These are phyloP conservation scores for Colletotrichum godetiae DNA, from an alignment of 2,329 filamentous ascomycete species.

Conservation along the genomic window DNA sequence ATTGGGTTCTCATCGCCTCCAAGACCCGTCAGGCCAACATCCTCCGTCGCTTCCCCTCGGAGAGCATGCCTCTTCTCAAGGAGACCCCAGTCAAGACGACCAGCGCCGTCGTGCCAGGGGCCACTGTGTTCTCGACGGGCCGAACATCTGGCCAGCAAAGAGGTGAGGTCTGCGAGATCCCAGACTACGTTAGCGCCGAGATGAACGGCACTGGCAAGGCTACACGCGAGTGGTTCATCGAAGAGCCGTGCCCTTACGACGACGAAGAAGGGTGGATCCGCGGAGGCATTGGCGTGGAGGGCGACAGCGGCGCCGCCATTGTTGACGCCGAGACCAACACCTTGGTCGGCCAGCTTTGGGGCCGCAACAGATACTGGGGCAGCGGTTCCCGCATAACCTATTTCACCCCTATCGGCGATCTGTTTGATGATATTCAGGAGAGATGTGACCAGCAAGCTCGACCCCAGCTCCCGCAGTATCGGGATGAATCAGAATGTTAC, in stretches of 20 bases:
- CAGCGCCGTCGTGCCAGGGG: slow-evolving; percentile 47
- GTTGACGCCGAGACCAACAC: slow-evolving; percentile 52
- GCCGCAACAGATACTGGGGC: slow-evolving; percentile 55
- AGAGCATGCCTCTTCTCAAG: slow-evolving; percentile 43
- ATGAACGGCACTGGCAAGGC: slow-evolving; percentile 54
- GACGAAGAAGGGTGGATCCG: slow-evolving; percentile 57
- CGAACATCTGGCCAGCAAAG: slow-evolving; percentile 56
- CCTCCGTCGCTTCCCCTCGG: slow-evolving; percentile 52
- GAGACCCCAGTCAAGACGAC: slow-evolving; percentile 48
- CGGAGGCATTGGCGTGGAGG: slow-evolving; percentile 56
- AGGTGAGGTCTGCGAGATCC: slow-evolving; percentile 55
- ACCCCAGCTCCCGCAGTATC: slow-evolving; percentile 53
- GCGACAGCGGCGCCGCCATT: slow-evolving; percentile 57
- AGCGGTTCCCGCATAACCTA: slow-evolving; percentile 53
- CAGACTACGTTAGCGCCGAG: slow-evolving; percentile 52
- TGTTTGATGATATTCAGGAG: slow-evolving; percentile 59
- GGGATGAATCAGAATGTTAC: slow-evolving; percentile 53
- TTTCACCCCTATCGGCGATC: slow-evolving; percentile 57
- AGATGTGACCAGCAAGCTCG: slow-evolving; percentile 52
- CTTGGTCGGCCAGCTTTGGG: slow-evolving; percentile 57
- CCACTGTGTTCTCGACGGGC: slow-evolving; percentile 52
- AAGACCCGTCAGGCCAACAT: slow-evolving; percentile 51
- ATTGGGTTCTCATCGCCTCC: slow-evolving; percentile 56
- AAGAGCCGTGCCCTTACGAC: slow-evolving; percentile 51
- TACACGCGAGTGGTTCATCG: slow-evolving; percentile 59